phyloP scores from a whole-genome alignment of 148 eudicot genomes.

The Camellia japonica region DNA sequence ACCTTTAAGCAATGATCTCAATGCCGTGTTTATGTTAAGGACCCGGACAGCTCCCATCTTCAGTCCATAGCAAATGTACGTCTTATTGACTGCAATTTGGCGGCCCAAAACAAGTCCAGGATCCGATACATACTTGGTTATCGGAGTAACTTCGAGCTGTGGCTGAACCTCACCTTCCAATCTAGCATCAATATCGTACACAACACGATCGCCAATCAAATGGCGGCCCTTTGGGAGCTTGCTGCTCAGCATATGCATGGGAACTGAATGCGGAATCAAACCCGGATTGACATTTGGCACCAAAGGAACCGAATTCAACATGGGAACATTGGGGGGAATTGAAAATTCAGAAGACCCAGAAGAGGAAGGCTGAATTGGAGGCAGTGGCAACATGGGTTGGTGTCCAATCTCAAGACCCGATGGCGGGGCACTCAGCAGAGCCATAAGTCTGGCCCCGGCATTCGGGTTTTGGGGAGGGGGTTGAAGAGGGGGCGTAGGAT shows the following conservation, averaged over 20 bases:
- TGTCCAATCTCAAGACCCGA: constrained; percentile 31
- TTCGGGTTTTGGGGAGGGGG: constrained; percentile 47
- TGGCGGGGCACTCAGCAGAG: constrained; percentile 53
- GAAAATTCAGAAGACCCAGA: constrained; percentile 45
- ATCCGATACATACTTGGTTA: constrained; percentile 88
- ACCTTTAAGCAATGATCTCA: constrained; percentile 85
- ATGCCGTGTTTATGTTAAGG: constrained; percentile 87
- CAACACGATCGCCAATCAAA: constrained; percentile 55
- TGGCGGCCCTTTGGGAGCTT: constrained; percentile 84
- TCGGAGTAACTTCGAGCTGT: constrained; percentile 93
- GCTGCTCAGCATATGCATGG: constrained; percentile 70
- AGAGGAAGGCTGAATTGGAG: constrained; percentile 34
- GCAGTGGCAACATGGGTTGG: constrained; percentile 28
- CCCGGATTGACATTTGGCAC: constrained; percentile 24
- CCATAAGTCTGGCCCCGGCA: constrained; percentile 71
- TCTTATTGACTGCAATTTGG: constrained; percentile 91
- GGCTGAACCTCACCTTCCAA: constrained; percentile 91
- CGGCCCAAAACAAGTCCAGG: constrained; percentile 83
- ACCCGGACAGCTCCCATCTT: constrained; percentile 88
- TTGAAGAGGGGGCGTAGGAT: constrained; percentile 57
- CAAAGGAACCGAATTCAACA: constrained; percentile 18
- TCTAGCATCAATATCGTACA: constrained; percentile 79
- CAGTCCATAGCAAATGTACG: constrained; percentile 89
- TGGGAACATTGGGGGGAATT: constrained; percentile 16
- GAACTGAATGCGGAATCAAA: constrained; percentile 31